Base-by-base conservation (phyloP, 106 monocot species). In the Amphibolis antarctica region DNA sequence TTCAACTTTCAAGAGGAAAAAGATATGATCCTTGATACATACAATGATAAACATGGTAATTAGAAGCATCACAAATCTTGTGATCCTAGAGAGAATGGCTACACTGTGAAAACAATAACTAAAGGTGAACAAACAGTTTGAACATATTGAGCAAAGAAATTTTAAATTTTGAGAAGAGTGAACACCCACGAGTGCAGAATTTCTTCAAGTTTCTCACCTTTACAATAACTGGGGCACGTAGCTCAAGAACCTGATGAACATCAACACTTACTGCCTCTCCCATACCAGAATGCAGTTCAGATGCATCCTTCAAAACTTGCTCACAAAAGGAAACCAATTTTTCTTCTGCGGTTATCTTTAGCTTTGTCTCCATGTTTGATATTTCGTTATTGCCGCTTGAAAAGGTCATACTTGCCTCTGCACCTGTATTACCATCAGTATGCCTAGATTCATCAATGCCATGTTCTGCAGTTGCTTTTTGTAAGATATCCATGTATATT, bases 301-400 rank as follows among this genome's bases (percentile, higher is more conserved):
- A 91, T 53, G 96, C 84, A 47, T 91, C 87, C 75, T 86, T 98
- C 71, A 98, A 64, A 46, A 85, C 80, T 71, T 98, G 86, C 25
- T 67, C 82, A 73, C 96, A 98, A 51, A 98, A 98, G 43, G 96
- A 80, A 48, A 91, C 87, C 15, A 87, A 46, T 55, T 98, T 98
- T 57, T 86, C 84, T 75, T 91, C 96, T 81, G 96, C 96, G 25
- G 87, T 59, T 57, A 66, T 66, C 68, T 78, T 84, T 28, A 96
- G 65, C 59, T 84, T 83, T 28, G 77, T 66, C 11, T 93, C 81
- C 46, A 66, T 72, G 67, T 61, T 44, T 42, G 60, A 46, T 9
- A 60, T 19, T 78, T 76, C 76, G 20, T 18, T 1, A 53, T 58
- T n/a, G 44, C 21, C 25, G 44, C 21, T 31, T 43, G 30, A 55